These are phyloP conservation scores for Lipomyces anomalus DNA, from an alignment of 805 yeast genomes.

Conservation along the genomic window DNA sequence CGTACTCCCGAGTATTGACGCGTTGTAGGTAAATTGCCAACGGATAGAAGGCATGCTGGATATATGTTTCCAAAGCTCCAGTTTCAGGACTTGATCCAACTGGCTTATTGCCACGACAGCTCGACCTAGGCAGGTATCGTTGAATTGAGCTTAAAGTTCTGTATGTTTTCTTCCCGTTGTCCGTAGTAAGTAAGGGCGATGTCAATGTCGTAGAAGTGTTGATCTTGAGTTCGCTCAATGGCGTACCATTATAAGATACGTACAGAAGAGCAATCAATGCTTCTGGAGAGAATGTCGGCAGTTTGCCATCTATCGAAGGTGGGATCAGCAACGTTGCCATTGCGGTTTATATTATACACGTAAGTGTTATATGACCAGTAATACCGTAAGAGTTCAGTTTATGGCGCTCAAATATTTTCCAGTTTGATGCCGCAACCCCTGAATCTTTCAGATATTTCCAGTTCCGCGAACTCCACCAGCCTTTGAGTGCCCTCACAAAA, in stretches of 20 bases:
- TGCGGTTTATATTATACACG: no score
- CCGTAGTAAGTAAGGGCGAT: background rate
- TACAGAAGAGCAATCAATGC: background rate
- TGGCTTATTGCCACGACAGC: no score
- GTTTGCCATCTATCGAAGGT: background rate
- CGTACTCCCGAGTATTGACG: background rate
- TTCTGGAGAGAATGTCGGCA: background rate
- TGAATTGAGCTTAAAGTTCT: background rate
- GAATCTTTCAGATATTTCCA: no score
- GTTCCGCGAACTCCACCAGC: no score
- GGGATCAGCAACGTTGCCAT: background rate
- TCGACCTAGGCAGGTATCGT: background rate
- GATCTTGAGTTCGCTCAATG: background rate
- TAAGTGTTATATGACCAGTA: no score
- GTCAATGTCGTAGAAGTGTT: background rate
- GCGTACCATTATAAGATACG: background rate
- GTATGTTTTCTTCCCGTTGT: background rate
- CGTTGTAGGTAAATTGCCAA: background rate
- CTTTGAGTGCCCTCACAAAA: no score
- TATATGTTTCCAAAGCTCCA: background rate
- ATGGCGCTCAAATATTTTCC: background rate
- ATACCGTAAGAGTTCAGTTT: no score
- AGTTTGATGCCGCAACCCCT: no score
- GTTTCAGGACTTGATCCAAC: background rate
- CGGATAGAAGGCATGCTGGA: background rate